A percentile compares a stretch with the other conserved stretches of the same genome.
These are phyloP conservation scores for Sporisorium sorghi DNA, from an alignment of 1,284 basidiomycete genomes.

Conservation along the genomic window DNA sequence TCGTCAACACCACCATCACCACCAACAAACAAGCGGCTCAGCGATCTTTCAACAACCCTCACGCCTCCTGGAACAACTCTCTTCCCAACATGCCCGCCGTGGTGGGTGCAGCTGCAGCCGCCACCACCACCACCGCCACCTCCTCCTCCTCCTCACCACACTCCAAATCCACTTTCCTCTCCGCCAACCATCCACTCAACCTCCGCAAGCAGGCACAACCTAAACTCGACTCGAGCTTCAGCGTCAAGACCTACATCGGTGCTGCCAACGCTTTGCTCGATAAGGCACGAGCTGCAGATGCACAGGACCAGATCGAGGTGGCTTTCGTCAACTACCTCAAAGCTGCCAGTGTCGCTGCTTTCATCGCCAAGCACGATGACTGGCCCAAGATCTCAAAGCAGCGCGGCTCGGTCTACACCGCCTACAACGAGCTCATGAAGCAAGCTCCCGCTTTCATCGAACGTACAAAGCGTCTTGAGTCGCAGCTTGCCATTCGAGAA, in stretches of 20 bases:
- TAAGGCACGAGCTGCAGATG: conserved; percentile 65
- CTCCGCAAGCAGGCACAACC: conserved; percentile 63
- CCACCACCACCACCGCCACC: no score
- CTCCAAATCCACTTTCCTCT: conserved; percentile 37
- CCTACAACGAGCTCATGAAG: conserved; percentile 66
- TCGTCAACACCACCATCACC: neutral
- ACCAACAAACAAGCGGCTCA: neutral
- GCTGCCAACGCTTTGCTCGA: conserved; percentile 67
- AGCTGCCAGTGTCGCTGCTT: conserved; percentile 63
- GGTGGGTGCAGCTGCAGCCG: conserved; percentile 22
- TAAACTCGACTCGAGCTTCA: conserved; percentile 62
- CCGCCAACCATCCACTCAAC: conserved; percentile 65
- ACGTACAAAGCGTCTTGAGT: conserved; percentile 60
- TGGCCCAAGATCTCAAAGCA: conserved; percentile 56
- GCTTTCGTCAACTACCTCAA: conserved; percentile 69
- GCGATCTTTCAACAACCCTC: neutral
- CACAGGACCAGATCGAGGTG: conserved; percentile 63
- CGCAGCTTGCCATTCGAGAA: conserved; percentile 56
- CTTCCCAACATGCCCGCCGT: conserved; percentile 33
- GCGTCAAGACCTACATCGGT: conserved; percentile 66
- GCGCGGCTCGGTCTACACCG: conserved; percentile 56
- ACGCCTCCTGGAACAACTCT: conserved; percentile 1
- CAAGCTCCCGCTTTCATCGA: conserved; percentile 63
- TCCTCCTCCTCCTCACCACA: conserved; percentile 3
- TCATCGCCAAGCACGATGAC: conserved; percentile 66